A percentile compares a stretch with the other conserved stretches of the same genome.
Evolutionary conservation across 2,329 filamentous ascomycete genomes (phyloP).

Genomic region (Madurella mycetomatis): DNA sequence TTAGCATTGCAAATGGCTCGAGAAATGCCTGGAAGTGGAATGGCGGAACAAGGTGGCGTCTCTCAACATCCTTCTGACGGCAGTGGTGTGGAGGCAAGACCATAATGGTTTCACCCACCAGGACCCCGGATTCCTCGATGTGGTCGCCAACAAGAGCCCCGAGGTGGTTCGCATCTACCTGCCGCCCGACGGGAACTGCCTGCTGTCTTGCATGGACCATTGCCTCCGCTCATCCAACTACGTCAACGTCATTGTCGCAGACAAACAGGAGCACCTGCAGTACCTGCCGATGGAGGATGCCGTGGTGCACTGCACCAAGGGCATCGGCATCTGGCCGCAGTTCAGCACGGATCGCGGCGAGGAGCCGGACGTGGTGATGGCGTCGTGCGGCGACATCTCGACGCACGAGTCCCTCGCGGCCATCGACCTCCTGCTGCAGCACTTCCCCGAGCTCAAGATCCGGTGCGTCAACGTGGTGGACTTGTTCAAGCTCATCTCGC

Average conservation of each 20-base stretch:
- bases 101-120: slow-evolving; percentile 83
- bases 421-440: slow-evolving; percentile 65
- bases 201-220: slow-evolving; percentile 72
- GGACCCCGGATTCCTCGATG: slow-evolving; percentile 74
- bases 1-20: slow-evolving; percentile 76
- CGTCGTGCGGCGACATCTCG: slow-evolving; percentile 68
- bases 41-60: slow-evolving; percentile 71
- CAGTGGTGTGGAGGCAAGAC: slow-evolving; percentile 77
- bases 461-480: slow-evolving; percentile 78
- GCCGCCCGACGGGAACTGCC: slow-evolving; percentile 73
- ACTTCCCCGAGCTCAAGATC: slow-evolving; percentile 69
- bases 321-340: slow-evolving; percentile 72
- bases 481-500: slow-evolving; percentile 72
- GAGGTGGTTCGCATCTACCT: slow-evolving; percentile 78
- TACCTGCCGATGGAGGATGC: slow-evolving; percentile 71
- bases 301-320: slow-evolving; percentile 72
- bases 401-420: slow-evolving; percentile 72
- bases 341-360: slow-evolving; percentile 65
- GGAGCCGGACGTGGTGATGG: slow-evolving; percentile 73
- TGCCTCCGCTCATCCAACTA: slow-evolving; percentile 71
- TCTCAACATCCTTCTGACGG: slow-evolving; percentile 74
- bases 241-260: slow-evolving; percentile 74
- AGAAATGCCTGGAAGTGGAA: slow-evolving; percentile 74
- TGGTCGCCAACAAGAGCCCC: slow-evolving; percentile 74
- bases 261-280: slow-evolving; percentile 76